phyloP scores from a whole-genome alignment of 768 basidiomycete species.

The Tricholoma flavovirens region DNA sequence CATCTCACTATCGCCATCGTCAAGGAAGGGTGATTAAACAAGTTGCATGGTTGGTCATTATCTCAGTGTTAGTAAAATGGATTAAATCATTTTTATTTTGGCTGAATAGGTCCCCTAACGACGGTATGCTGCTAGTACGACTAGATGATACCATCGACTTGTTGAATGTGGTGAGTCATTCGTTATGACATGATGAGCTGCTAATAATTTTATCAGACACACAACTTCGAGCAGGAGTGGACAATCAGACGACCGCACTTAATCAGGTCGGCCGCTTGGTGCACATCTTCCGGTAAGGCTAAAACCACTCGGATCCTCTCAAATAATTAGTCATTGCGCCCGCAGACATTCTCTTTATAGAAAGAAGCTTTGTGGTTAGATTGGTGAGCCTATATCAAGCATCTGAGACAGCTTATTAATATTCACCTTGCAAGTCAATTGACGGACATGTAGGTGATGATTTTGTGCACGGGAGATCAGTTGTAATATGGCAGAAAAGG shows the following conservation, averaged over 20 bases:
- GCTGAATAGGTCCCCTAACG: conserved; percentile 5
- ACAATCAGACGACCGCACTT: conserved; percentile 7
- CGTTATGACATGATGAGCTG: not conserved
- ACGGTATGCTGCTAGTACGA: conserved; percentile 5
- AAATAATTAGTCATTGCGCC: not conserved
- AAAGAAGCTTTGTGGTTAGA: conserved; percentile 8
- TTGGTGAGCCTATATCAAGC: conserved; percentile 4
- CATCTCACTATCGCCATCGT: not conserved
- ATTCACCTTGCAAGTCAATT: conserved; percentile 1
- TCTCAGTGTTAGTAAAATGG: no score
- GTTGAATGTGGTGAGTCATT: conserved; percentile 1
- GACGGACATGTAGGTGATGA: conserved; percentile 4
- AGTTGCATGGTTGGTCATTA: conserved; percentile 7
- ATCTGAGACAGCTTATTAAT: not conserved
- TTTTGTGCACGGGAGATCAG: not conserved
- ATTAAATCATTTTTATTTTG: not conserved
- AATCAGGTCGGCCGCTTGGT: conserved; percentile 9
- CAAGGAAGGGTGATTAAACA: conserved; percentile 3
- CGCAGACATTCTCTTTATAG: conserved; percentile 10
- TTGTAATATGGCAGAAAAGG: not conserved
- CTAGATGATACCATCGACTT: conserved; percentile 10
- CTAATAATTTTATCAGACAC: not conserved
- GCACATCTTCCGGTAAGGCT: not conserved
- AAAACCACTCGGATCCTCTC: not conserved
- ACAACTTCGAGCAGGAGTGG: not conserved